Evolutionary conservation across 169 alveolate species (phyloP), one percentile per base, ranked within the genome.

Genomic region (Plasmodium knowlesi): DNA sequence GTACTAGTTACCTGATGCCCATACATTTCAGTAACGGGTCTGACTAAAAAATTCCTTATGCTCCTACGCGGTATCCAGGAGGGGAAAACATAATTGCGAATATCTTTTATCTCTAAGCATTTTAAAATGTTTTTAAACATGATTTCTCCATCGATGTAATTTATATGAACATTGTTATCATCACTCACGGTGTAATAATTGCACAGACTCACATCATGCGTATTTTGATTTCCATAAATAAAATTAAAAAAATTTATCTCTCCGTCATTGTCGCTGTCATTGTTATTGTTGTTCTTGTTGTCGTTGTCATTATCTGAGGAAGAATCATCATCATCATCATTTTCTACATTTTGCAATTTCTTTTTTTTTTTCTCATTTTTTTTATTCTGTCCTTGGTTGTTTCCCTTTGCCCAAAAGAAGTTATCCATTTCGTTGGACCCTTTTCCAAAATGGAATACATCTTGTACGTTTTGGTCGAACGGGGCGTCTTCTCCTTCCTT

Each of bases 41-140:
- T 90, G 14, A 90, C 39, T 46, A 90, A 76, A 90, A 90, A 90
- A 28, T 37, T 90, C 1, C 81, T 54, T 81, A 90, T 70, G 50
- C 95, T 90, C 83, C 95, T 90, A 39, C 83, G 41, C 70, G 95
- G 95, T 19, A 90, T 81, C 95, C 95, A 90, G 5, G 95, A 90
- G 5, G 95, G 95, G n/a, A 90, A 90, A 32, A 78, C 73, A 78
- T 76, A 88, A 25, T 25, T 50, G 6, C 10, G 32, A 16, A 90
- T 70, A 82, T 79, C 91, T 8, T 81, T 67, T 3, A 90, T 90
- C 41, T 90, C 92, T 81, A 90, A 70, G 16, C 95, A 90, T 71
- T 90, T 81, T 91, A 90, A 46, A 22, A 90, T 90, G 54, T 90
- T 90, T 90, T 82, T 90, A 90, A 70, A 90, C 95, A 90, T 90